Evolutionary conservation across 352 stramenopile species (phyloP).

Genomic region (Globisporangium paddicum): DNA sequence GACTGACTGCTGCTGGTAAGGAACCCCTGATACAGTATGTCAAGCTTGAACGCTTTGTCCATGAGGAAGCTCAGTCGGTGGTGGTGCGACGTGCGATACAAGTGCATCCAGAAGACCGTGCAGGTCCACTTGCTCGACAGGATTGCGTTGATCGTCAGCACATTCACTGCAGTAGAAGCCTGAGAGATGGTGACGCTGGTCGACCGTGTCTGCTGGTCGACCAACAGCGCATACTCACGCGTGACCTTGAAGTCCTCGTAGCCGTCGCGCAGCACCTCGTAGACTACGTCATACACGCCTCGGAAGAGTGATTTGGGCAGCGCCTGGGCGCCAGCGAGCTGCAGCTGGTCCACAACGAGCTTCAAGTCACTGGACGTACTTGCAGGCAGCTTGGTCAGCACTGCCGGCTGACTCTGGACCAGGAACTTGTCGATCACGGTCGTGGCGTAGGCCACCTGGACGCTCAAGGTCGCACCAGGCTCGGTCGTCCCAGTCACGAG

Average conservation of each 20-base stretch:
- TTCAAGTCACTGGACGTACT: conserved; percentile 3
- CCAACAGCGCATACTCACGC: conserved; percentile 23
- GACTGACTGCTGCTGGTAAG: not conserved
- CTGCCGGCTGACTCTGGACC: not conserved
- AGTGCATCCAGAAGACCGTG: conserved; percentile 65
- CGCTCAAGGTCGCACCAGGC: conserved; percentile 7
- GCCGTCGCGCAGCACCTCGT: conserved; percentile 18
- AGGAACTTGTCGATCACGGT: conserved; percentile 32
- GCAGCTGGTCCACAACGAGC: conserved; percentile 4
- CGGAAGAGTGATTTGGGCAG: conserved; percentile 27
- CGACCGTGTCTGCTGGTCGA: too few species aligned
- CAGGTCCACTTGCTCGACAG: conserved; percentile 63
- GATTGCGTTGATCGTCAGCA: conserved; percentile 46
- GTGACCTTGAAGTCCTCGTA: conserved; percentile 33
- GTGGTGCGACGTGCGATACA: conserved; percentile 55
- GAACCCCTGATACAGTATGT: conserved; percentile 19
- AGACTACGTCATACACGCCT: conserved; percentile 22
- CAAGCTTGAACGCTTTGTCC: conserved; percentile 46
- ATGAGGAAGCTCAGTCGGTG: conserved; percentile 58
- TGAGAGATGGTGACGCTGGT: not conserved
- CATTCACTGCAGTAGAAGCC: not conserved
- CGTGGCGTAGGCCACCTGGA: conserved; percentile 22
- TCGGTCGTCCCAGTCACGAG: conserved; percentile 27
- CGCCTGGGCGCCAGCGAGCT: not conserved
- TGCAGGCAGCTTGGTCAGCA: conserved; percentile 7